Evolutionary conservation across 345 rosid species (phyloP), one percentile per base, ranked within the genome.

Genomic region (Rhodamnia rubescens): DNA sequence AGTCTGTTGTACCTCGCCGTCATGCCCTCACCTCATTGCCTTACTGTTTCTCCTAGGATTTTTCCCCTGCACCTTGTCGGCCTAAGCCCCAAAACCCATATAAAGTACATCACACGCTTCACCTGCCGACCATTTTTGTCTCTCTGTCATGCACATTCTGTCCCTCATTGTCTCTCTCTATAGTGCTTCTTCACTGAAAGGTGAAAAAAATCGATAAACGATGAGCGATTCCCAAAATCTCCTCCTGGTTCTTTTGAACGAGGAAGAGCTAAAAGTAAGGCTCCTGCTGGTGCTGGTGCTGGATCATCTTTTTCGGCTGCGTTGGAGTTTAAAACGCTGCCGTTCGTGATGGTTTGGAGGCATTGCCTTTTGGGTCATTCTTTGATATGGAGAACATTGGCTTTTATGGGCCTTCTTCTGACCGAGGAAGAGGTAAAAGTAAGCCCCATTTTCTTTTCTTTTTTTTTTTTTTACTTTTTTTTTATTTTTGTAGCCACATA

Each of bases 361-460:
- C 54, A 36, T 81, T 85, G 24, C 83, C 92, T 53, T 53, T 90
- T 47, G 86, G n/a, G 86, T 85, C 90, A 26, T 83, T 90, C 74
- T 56, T 74, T 50, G 74, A 61, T 61, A 85, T 90, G 21, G 91
- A 89, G 6, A 87, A 85, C 81, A 20, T 86, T 24, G 85, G 84
- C 57, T 88, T 84, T 84, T 86, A 89, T 29, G 85, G 21, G 21
- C 27, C 74, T 61, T 40, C 40, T 61, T n/a, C n/a, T n/a, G n/a
- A n/a, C n/a, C n/a, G n/a, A n/a, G n/a, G n/a, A n/a, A n/a, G n/a
- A n/a, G n/a, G n/a, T n/a, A n/a, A n/a, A n/a, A n/a, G n/a, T n/a
- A n/a, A n/a, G n/a, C n/a, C n/a, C n/a, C n/a, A n/a, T n/a, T n/a
- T n/a, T n/a, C n/a, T n/a, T n/a, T n/a, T n/a, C n/a, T n/a, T n/a